These are phyloP conservation scores for Arthrinium puccinioides DNA, from an alignment of 2,329 filamentous ascomycete species.

Conservation along the genomic window DNA sequence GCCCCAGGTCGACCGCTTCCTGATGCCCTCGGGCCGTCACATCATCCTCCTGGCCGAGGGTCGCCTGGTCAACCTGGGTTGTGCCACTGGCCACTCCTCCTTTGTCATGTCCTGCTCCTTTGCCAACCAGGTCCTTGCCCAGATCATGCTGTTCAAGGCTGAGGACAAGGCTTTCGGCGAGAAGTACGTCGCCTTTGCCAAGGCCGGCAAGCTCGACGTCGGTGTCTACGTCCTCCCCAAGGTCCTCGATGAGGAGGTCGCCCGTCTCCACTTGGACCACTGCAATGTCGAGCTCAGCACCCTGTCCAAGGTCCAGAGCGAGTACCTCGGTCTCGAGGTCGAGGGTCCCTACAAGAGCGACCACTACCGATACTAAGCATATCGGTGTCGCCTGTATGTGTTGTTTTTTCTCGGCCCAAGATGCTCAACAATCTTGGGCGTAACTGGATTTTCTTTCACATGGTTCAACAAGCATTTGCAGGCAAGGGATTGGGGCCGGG, in stretches of 20 bases:
- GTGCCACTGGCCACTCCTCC: constrained; percentile 96
- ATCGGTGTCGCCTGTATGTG: not conserved
- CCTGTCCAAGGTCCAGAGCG: constrained; percentile 79
- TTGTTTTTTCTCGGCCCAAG: not conserved
- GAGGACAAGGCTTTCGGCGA: constrained; percentile 77
- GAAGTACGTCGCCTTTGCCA: constrained; percentile 96
- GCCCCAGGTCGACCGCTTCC: constrained; percentile 98
- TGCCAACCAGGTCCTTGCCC: constrained; percentile 99
- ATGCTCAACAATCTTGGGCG: constrained; percentile 1
- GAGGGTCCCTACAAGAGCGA: constrained; percentile 97
- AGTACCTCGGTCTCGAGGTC: constrained; percentile 81
- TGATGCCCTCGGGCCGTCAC: constrained; percentile 88
- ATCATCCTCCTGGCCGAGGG: constrained; percentile 98
- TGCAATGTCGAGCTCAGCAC: constrained; percentile 90
- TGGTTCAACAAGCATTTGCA: constrained; percentile 20
- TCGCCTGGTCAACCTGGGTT: constrained; percentile 98
- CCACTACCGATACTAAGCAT: constrained; percentile 66
- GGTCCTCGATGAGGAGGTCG: constrained; percentile 98
- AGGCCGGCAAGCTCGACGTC: constrained; percentile 80
- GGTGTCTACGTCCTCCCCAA: constrained; percentile 97
- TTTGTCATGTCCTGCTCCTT: constrained; percentile 99
- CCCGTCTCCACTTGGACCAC: constrained; percentile 85
- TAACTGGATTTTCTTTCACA: constrained; percentile 10
- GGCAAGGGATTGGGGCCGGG: constrained; percentile 13
- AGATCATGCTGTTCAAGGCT: constrained; percentile 97